Conservation (phyloP, 1,284 basidiomycete species). For the Golubevia sp. region DNA sequence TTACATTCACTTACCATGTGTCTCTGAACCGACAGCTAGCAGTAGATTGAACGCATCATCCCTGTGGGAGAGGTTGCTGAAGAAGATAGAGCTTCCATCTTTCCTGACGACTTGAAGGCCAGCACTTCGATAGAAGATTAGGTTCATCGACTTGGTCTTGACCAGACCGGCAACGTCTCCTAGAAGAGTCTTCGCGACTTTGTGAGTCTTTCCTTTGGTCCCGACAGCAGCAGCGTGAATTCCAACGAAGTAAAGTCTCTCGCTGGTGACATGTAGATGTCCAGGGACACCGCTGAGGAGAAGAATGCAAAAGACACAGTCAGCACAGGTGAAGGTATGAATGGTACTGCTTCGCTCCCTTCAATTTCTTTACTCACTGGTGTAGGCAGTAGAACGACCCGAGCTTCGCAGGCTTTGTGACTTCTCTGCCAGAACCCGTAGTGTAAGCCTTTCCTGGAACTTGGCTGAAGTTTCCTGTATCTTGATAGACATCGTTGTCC, state of each 20-base stretch:
- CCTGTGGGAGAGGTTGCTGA: conserved; percentile 49
- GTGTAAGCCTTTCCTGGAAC: neutral
- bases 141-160: conserved; percentile 48
- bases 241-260: conserved; percentile 47
- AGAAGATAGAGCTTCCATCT: conserved; percentile 35
- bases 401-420: conserved; percentile 40
- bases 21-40: conserved; percentile 38
- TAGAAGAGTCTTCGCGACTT: conserved; percentile 35
- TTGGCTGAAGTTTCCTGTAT: neutral
- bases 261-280: conserved; percentile 46
- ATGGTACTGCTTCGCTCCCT: no score
- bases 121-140: conserved; percentile 45
- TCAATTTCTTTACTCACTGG: no score
- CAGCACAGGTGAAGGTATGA: no score
- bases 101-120: conserved; percentile 48
- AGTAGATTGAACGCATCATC: conserved; percentile 58
- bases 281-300: conserved; percentile 54
- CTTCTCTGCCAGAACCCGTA: conserved; percentile 5
- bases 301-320: no score
- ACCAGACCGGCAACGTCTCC: conserved; percentile 43
- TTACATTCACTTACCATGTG: no score
- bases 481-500: neutral
- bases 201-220: conserved; percentile 24
- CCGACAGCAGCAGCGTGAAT: conserved; percentile 31
- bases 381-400: conserved; percentile 59